These are phyloP conservation scores for Kwoniella sp. DNA, from an alignment of 768 basidiomycete genomes.

Conservation along the genomic window DNA sequence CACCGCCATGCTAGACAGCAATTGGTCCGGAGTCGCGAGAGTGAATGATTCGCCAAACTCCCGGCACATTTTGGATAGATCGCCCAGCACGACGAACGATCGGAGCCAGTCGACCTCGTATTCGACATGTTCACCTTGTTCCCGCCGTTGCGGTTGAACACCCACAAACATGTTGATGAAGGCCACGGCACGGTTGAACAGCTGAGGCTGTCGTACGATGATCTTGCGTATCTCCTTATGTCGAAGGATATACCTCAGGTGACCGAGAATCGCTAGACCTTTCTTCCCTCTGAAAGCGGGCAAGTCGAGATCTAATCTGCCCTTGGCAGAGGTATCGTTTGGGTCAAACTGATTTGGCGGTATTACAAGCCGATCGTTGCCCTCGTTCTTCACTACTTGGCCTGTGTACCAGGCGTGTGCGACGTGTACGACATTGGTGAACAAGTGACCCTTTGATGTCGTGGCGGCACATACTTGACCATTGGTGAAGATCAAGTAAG, in stretches of 20 bases:
- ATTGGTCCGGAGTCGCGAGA: conserved; percentile 63
- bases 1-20: conserved; percentile 54
- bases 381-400: conserved; percentile 62
- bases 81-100: conserved; percentile 92
- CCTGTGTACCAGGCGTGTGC: conserved; percentile 92
- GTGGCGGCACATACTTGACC: conserved; percentile 81
- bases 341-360: conserved; percentile 62
- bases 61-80: conserved; percentile 83
- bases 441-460: conserved; percentile 71
- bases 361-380: conserved; percentile 35
- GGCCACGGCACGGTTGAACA: conserved; percentile 70
- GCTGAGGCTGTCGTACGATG: conserved; percentile 69
- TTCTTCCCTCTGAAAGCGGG: conserved; percentile 91
- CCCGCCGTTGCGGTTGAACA: conserved; percentile 85
- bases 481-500: conserved; percentile 79
- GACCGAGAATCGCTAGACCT: conserved; percentile 83
- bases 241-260: conserved; percentile 69
- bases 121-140: conserved; percentile 80
- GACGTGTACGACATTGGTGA: conserved; percentile 75
- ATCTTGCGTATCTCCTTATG: conserved; percentile 70
- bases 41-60: conserved; percentile 82
- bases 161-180: conserved; percentile 91
- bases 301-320: conserved; percentile 73
- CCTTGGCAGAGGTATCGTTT: conserved; percentile 21
- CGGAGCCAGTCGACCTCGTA: conserved; percentile 97